phyloP scores from a whole-genome alignment of 208 protist species.

The Leishmania aethiopica region DNA sequence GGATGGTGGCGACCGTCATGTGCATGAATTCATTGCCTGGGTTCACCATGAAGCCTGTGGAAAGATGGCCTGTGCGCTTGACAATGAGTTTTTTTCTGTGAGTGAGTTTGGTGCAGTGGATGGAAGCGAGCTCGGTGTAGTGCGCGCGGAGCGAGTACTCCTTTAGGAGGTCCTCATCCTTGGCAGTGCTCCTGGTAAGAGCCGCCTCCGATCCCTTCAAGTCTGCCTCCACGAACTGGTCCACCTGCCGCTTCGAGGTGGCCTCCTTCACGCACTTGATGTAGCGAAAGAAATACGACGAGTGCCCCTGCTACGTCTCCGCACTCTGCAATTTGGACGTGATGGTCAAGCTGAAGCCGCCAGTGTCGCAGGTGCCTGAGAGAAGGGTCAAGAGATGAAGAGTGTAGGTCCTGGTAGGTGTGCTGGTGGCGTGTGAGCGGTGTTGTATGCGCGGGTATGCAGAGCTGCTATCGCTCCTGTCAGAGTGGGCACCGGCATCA shows the following conservation, averaged over 20 bases:
- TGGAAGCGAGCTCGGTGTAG: slow-evolving; percentile 96
- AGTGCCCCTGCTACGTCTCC: slow-evolving; percentile 55
- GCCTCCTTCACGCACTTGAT: slow-evolving; percentile 67
- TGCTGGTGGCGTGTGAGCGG: background rate
- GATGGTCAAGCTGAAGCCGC: background rate
- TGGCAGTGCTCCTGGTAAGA: slow-evolving; percentile 21
- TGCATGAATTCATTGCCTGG: slow-evolving; percentile 93
- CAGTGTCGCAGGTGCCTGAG: background rate
- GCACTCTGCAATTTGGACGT: slow-evolving; percentile 57
- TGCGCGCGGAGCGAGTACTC: slow-evolving; percentile 91
- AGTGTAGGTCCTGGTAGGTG: background rate
- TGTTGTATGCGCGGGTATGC: background rate
- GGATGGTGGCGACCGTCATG: slow-evolving; percentile 70
- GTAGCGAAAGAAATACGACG: slow-evolving; percentile 64
- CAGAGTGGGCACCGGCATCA: background rate
- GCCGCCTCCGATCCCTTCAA: slow-evolving; percentile 56
- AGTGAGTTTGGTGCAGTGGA: slow-evolving; percentile 88
- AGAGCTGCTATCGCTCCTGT: background rate
- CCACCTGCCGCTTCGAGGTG: slow-evolving; percentile 76
- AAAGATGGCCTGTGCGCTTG: slow-evolving; percentile 94
- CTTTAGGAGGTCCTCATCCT: slow-evolving; percentile 50
- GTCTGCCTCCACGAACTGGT: slow-evolving; percentile 67
- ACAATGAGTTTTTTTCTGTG: slow-evolving; percentile 66
- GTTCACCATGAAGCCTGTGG: slow-evolving; percentile 82
- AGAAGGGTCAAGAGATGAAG: background rate